A percentile compares a stretch with the other conserved stretches of the same genome.
Conservation (phyloP, 73 alveolate species). For the Paramecium pentaurelia region DNA sequence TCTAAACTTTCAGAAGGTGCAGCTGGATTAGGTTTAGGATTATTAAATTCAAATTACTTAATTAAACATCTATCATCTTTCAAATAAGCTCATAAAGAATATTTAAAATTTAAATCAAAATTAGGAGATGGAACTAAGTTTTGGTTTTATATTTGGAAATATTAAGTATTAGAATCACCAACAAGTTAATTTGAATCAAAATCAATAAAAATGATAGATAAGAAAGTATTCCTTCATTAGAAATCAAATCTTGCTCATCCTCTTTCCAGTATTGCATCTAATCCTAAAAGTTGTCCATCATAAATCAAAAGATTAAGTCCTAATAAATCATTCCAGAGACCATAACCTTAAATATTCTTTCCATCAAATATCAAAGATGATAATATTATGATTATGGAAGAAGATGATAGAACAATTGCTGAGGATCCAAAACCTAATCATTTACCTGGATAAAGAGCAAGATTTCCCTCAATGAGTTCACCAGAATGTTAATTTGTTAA, state of each 20-base stretch:
- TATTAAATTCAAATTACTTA: background rate
- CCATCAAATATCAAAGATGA: background rate
- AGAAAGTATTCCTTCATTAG: background rate
- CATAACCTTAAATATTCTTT: background rate
- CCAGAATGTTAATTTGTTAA: background rate
- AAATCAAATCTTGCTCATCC: background rate
- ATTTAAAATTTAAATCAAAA: background rate
- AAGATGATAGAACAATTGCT: background rate
- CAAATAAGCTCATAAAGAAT: background rate
- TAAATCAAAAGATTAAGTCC: background rate
- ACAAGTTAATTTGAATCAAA: background rate
- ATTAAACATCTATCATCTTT: background rate
- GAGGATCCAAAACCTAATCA: slow-evolving; percentile 12
- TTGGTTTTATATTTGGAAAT: background rate
- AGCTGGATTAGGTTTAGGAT: slow-evolving; percentile 21
- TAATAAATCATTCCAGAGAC: background rate
- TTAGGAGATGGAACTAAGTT: background rate
- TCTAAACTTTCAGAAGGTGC: background rate
- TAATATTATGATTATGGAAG: background rate
- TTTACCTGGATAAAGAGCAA: background rate
- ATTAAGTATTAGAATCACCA: background rate
- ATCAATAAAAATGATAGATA: background rate
- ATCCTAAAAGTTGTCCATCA: slow-evolving; percentile 11
- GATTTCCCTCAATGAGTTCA: background rate
- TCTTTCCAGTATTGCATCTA: background rate